A percentile compares a stretch with the other conserved stretches of the same genome.
Conservation (phyloP, 352 stramenopile species). For the Aphanomyces stellatus region DNA sequence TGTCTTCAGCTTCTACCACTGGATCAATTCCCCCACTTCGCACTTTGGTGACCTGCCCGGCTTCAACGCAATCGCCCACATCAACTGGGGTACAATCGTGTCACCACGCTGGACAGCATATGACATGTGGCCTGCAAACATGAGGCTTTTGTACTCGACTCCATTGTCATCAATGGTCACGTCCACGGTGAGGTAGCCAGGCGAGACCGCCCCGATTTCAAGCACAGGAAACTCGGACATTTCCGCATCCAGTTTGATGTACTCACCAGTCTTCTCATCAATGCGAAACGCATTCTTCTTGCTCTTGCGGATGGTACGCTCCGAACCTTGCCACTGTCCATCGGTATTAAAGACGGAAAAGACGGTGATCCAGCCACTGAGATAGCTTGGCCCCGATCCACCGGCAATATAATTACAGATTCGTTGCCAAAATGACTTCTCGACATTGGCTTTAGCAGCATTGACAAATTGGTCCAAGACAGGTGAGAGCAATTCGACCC, state of each 20-base stretch:
- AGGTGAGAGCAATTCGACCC: background rate
- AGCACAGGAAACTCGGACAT: background rate
- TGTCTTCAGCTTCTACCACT: too few relatives aligned
- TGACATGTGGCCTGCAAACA: conserved; percentile 1
- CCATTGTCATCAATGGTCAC: conserved; percentile 17
- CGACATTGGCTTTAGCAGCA: background rate
- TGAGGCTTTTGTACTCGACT: conserved; percentile 2
- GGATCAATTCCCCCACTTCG: too few relatives aligned
- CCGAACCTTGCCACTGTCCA: background rate
- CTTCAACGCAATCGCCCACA: conserved; percentile 8
- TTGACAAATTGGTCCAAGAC: conserved; percentile 6
- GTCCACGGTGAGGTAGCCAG: conserved; percentile 11
- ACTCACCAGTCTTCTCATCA: too few relatives aligned
- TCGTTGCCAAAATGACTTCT: background rate
- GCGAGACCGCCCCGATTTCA: background rate
- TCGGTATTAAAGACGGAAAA: background rate
- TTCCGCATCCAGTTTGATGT: too few relatives aligned
- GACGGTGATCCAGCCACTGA: background rate
- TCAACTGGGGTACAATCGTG: conserved; percentile 4
- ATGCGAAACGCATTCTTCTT: background rate
- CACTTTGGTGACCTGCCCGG: too few relatives aligned
- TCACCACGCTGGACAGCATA: background rate
- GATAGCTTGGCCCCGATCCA: background rate
- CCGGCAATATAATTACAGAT: background rate
- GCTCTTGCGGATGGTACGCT: background rate